Base-by-base conservation (phyloP, 192 early-diverging fungal species). In the Entomortierella lignicola region DNA sequence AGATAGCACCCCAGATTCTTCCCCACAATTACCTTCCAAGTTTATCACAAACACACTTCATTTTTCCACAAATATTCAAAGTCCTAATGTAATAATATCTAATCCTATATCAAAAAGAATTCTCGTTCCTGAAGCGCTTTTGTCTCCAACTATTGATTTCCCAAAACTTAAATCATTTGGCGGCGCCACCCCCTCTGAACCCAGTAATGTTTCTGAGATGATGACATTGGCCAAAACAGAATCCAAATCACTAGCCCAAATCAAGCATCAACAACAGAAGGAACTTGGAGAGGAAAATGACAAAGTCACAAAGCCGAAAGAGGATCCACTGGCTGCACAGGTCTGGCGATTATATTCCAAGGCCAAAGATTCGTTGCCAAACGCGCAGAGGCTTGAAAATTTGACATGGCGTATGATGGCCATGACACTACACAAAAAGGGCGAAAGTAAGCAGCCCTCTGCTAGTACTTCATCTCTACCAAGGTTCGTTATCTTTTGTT, bases 401-500 rank as follows among this genome's bases (percentile, higher is more conserved):
- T 64, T 95, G 73, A 87, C 90, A 8, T 95, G 93, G 93, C 80
- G 93, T 32, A 85, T 94, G 69, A 91, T 92, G 89, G 88, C 89
- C 42, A 88, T 90, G 86, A 85, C 80, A 15, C 67, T 91, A 37
- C 70, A 83, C 50, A 81, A 84, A 34, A 81, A 82, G 29, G 63
- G 72, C 4, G 54, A 75, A 23, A 44, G 42, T 17, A 29, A n/a
- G 15, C 53, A 37, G 10, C 10, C 34, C 34, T 7, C 4, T 10
- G n/a, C n/a, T n/a, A 37, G 4, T 10, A 10, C 4, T 37, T 10
- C 34, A 37, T 7, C 23, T 15, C 63, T 26, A 29, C 63, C 63
- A 32, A 57, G 65, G 65, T 57, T 55, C 39, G 65, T 66, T 37
- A 37, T 37, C 34, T 37, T 50, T 23, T 23, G 20, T 50, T 50